Evolutionary conservation across 2,329 filamentous ascomycete genomes (phyloP).

Genomic region (Trichophyton mentagrophytes): DNA sequence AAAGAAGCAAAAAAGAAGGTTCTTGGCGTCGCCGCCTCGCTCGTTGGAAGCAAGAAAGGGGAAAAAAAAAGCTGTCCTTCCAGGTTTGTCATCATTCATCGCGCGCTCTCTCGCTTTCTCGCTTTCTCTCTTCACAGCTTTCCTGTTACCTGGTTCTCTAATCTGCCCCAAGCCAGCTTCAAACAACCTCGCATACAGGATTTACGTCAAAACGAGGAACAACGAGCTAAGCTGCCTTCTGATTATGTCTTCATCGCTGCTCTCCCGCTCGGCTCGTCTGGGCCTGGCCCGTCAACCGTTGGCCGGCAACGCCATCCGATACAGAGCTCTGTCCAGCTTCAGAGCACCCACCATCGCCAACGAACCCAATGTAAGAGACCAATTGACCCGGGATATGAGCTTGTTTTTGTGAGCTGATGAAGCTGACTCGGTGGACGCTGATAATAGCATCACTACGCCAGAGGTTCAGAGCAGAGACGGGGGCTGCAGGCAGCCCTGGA

Average conservation of each 20-base stretch:
- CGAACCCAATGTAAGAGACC: conserved; percentile 8
- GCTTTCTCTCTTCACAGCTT: too few species aligned
- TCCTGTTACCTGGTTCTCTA: too few species aligned
- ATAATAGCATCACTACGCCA: conserved; percentile 8
- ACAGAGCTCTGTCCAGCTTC: conserved; percentile 6
- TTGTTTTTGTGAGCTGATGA: not conserved
- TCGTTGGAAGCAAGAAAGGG: too few species aligned
- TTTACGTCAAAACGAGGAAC: too few species aligned
- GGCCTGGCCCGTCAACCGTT: not conserved
- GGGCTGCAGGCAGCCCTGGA: conserved; percentile 7
- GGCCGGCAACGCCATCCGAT: not conserved
- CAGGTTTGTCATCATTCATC: too few species aligned
- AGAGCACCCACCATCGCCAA: conserved; percentile 8
- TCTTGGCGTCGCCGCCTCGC: too few species aligned
- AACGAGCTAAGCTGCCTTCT: too few species aligned
- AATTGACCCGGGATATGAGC: not conserved
- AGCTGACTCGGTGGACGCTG: not conserved
- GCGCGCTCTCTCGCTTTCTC: too few species aligned
- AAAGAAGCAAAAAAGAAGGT: not conserved
- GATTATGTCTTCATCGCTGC: not conserved
- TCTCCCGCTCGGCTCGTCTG: not conserved
- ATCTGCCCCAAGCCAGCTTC: too few species aligned
- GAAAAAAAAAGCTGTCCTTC: too few species aligned
- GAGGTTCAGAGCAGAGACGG: conserved; percentile 7
- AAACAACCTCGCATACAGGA: too few species aligned